Evolutionary conservation across 2,329 filamentous ascomycete genomes (phyloP), one percentile per base, ranked within the genome.

Genomic region (Diplodia intermedia): DNA sequence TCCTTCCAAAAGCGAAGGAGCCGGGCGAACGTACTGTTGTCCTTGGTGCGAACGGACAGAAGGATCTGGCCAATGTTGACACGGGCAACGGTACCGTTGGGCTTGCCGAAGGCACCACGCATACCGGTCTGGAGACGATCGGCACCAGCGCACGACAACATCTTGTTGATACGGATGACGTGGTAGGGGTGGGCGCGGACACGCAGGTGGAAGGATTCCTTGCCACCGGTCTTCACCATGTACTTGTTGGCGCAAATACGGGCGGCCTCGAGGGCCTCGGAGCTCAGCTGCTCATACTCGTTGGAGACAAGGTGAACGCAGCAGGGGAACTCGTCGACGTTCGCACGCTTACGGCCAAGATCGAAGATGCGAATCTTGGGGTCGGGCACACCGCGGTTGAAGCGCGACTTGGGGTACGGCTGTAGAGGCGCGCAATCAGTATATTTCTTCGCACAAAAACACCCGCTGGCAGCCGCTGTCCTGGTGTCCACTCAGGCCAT

Each of bases 91-190:
- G 89, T 91, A 82, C 95, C 95, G 89, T 98, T 97, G 84, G 95
- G 95, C 91, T 99, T 99, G 82, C 95, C 95, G 90, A 93, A 99
- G 79, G 95, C 95, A 90, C 95, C 95, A 91, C 95, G 94, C 95
- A 99, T 99, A 89, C 95, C 95, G 78, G 95, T 99, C 87, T 99
- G 95, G 85, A 99, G 89, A 91, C 95, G 93, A 98, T 99, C 95
- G 90, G 95, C 95, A 89, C 95, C 95, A 81, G 95, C 95, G 85
- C 95, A 99, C 82, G 95, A 98, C 93, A 99, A 94, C 95, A 99
- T 99, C 92, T 99, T 99, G 93, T 99, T 99, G 94, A 99, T 99
- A 86, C 95, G 95, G 89, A 99, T 91, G 86, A 99, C 95, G 89
- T 99, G 95, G 93, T 92, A 99, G 76, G 95, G 95, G 89, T 99